Percentiles rank a stretch among this genome's conserved stretches.
Conservation (phyloP, 2,329 filamentous ascomycete species). For the Cyphellophora europaea region DNA sequence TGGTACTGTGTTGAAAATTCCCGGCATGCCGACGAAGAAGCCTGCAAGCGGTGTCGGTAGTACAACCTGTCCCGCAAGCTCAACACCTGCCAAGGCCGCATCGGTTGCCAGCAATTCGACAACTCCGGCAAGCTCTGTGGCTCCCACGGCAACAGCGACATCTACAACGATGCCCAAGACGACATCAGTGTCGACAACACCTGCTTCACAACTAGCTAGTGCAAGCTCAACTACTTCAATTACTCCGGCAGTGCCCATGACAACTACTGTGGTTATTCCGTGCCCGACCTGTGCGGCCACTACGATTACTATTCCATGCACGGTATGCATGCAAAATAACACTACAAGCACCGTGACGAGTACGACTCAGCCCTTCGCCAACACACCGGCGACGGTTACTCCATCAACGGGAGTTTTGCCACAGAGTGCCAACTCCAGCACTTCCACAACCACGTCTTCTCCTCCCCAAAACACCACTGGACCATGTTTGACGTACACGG, state of each 20-base stretch:
- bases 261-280: neutral
- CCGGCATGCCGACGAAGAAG: constrained; percentile 3
- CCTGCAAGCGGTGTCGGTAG: neutral
- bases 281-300: neutral
- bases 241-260: neutral
- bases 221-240: constrained; percentile 5
- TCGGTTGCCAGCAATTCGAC: too few relatives aligned
- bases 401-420: neutral
- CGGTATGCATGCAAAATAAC: neutral
- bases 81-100: neutral
- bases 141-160: neutral
- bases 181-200: neutral
- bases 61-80: constrained; percentile 6
- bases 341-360: neutral
- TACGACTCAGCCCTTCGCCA: neutral
- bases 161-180: neutral
- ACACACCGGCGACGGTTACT: neutral
- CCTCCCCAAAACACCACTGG: neutral
- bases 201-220: too few relatives aligned
- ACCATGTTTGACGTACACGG: neutral
- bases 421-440: neutral
- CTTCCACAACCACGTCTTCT: constrained; percentile 1
- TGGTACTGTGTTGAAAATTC: constrained; percentile 12
- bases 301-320: neutral
- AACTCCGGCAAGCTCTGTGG: too few relatives aligned